A percentile compares a stretch with the other conserved stretches of the same genome.
Evolutionary conservation across 2,329 filamentous ascomycete species (phyloP).

Genomic region (Claviceps capensis): DNA sequence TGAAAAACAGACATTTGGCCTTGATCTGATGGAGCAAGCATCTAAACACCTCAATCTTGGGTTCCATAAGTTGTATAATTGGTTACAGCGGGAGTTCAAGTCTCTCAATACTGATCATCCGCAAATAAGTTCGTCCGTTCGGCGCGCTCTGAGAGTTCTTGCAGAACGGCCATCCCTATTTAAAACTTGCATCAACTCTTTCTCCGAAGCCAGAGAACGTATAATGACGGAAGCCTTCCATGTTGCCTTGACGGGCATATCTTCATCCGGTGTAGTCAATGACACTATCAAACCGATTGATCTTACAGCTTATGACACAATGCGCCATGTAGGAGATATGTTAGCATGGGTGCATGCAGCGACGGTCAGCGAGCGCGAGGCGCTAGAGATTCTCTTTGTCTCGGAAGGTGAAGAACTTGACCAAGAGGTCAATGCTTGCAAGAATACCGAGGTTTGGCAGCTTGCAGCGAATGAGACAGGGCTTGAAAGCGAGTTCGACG

Average conservation of each 20-base stretch:
- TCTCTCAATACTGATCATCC: slow-evolving; percentile 86
- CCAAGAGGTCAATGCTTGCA: slow-evolving; percentile 64
- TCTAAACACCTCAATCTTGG: slow-evolving; percentile 76
- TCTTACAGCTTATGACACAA: slow-evolving; percentile 76
- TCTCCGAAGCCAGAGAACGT: slow-evolving; percentile 78
- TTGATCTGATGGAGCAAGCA: slow-evolving; percentile 84
- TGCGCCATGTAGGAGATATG: slow-evolving; percentile 94
- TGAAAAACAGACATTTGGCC: slow-evolving; percentile 74
- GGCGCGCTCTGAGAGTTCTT: slow-evolving; percentile 70
- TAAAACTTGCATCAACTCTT: slow-evolving; percentile 84
- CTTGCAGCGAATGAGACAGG: slow-evolving; percentile 45
- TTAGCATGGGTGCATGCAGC: slow-evolving; percentile 93
- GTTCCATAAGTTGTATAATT: slow-evolving; percentile 91
- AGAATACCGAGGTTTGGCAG: slow-evolving; percentile 75
- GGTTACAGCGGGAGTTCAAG: slow-evolving; percentile 90
- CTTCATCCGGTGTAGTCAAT: slow-evolving; percentile 43
- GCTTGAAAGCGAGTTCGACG: slow-evolving; percentile 53
- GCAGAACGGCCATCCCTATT: slow-evolving; percentile 84
- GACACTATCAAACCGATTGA: slow-evolving; percentile 76
- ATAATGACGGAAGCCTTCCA: slow-evolving; percentile 84
- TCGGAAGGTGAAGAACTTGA: slow-evolving; percentile 81
- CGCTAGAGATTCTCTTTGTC: slow-evolving; percentile 81
- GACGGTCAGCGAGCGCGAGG: slow-evolving; percentile 85
- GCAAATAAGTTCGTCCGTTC: slow-evolving; percentile 74
- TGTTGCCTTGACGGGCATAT: slow-evolving; percentile 65